Evolutionary conservation across 352 stramenopile genomes (phyloP).

Genomic region (Pythium insidiosum): DNA sequence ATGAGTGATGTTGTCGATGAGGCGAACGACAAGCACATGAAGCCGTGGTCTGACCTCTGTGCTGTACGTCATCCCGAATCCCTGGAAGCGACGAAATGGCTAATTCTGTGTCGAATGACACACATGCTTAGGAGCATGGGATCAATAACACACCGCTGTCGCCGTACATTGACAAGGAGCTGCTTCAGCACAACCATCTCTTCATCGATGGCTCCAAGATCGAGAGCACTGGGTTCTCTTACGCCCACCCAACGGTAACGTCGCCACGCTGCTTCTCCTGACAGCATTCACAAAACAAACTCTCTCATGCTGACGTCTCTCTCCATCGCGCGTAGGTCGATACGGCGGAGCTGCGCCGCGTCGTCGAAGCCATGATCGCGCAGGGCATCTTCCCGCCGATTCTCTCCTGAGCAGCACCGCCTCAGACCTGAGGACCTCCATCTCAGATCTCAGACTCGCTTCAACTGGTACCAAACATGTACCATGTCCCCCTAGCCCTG

Average conservation of each 20-base stretch:
- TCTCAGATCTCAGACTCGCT: too few species aligned
- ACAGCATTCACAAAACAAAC: neutral
- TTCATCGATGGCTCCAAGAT: constrained; percentile 74
- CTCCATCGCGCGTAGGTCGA: constrained; percentile 27
- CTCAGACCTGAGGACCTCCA: too few species aligned
- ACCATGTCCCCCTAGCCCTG: too few species aligned
- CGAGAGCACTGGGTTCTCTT: constrained; percentile 66
- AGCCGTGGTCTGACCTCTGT: constrained; percentile 82
- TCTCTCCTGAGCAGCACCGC: constrained; percentile 28
- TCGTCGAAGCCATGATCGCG: constrained; percentile 67
- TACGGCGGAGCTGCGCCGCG: constrained; percentile 37
- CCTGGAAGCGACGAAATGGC: too few species aligned
- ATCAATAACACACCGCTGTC: constrained; percentile 82
- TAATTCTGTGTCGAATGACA: too few species aligned
- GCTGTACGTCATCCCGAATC: constrained; percentile 19
- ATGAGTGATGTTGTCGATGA: constrained; percentile 80
- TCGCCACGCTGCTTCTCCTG: too few species aligned
- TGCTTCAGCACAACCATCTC: constrained; percentile 80
- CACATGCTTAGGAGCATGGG: constrained; percentile 35
- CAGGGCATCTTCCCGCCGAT: constrained; percentile 46
- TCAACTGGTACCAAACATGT: too few species aligned
- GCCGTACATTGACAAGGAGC: constrained; percentile 85
- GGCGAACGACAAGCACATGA: constrained; percentile 88
- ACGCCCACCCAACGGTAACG: constrained; percentile 59
- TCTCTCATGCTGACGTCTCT: neutral